Base-by-base conservation (phyloP, 2,329 filamentous ascomycete species). In the Colletotrichum kahawae region DNA sequence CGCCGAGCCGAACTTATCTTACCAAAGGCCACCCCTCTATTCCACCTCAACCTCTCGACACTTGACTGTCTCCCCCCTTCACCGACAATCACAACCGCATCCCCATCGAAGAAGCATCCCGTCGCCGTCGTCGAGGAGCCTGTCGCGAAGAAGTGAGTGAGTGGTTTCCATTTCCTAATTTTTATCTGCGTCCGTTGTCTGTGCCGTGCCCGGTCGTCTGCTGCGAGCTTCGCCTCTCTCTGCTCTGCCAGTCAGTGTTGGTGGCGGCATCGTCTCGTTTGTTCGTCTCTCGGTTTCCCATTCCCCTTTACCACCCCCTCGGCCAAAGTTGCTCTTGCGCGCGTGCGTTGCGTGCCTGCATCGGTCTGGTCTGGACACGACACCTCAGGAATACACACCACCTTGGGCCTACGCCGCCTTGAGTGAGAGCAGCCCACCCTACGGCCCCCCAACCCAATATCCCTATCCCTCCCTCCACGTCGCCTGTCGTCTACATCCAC, bases 401-500 rank as follows among this genome's bases (percentile, higher is more conserved):
- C 57, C 57, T n/a, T 73, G 68, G 62, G 56, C 56, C 51, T 54
- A 36, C 18, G 36, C 59, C 31, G 57, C 21, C 54, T 57, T 57
- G 66, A 65, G 24, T 33, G 33, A 71, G 62, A 75, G 64, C 63
- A 76, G 62, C 74, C 74, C 74, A 74, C 74, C 70, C 65, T 74
- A 76, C 59, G 51, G 70, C 59, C 64, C 70, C 70, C 72, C 72
- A 75, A 64, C 65, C 64, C 70, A 75, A 73, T 75, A 75, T 75
- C 73, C 73, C 68, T 75, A 75, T 74, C 67, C 71, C 71, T 74
- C 70, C 73, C 73, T 75, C 69, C 73, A 75, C 73, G 73, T 75
- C 73, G 73, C 63, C 63, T 73, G 73, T 75, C 43, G n/a, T 51
- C 73, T 64, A 75, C 73, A 75, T 75, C 73, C 73, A 75, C 73